Evolutionary conservation across 2,329 filamentous ascomycete genomes (phyloP), one percentile per base, ranked within the genome.

Genomic region (Cercospora sp.): DNA sequence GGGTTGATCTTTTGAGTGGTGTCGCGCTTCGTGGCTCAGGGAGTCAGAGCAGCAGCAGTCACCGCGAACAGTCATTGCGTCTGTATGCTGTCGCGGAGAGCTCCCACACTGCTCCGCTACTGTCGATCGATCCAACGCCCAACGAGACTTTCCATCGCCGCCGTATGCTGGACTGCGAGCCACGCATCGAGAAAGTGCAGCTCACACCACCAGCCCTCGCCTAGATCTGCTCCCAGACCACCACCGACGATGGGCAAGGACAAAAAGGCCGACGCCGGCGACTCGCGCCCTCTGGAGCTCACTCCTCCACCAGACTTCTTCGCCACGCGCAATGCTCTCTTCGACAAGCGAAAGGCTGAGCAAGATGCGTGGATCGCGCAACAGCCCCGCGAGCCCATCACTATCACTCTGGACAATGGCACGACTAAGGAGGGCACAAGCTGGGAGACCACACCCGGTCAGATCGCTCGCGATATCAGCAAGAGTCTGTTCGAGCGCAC

Each of bases 371-470:
- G 95, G 78, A 82, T 93, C 71, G 85, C 87, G 64, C 80, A 84
- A 72, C 90, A 91, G 81, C 89, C 91, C 45, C 89, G 89, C 74
- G 89, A 92, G 76, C 84, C 89, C 71, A 94, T 94, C 79, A 88
- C 85, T 68, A 86, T 94, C 75, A 91, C 90, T 60, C 85, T 95
- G 71, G 87, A 87, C 72, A 89, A 93, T 80, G 91, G 91, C 71
- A 88, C 87, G 74, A 82, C 89, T 74, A 87, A 89, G 77, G 81
- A 87, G 71, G 95, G 91, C 71, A 94, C 90, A 73, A 89, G 93
- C 60, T 98, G 91, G 91, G 92, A 96, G 83, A 97, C 93, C 73
- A 96, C 93, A 16, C 95, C 95, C 5, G 90, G 86, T 55, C 86
- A 90, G 75, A 89, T 97, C 80, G 88, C 88, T 71, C 91, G 88